These are phyloP conservation scores for Diaporthe helianthi DNA, from an alignment of 2,329 filamentous ascomycete species.

Conservation along the genomic window DNA sequence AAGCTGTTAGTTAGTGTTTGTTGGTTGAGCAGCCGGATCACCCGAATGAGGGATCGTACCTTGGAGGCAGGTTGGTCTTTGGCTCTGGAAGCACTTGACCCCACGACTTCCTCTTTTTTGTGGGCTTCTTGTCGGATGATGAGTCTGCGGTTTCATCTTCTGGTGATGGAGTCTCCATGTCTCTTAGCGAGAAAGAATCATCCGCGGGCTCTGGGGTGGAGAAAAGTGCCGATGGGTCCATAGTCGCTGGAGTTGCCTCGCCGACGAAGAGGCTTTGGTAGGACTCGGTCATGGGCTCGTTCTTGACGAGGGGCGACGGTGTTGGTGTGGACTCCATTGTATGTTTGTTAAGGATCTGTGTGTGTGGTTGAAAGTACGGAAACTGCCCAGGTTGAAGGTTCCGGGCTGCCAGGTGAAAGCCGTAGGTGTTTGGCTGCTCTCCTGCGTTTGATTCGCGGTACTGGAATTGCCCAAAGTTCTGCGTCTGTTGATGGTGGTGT, in stretches of 20 bases:
- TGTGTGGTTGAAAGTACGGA: slow-evolving; percentile 20
- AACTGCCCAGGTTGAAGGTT: slow-evolving; percentile 8
- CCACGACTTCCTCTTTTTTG: slow-evolving; percentile 98
- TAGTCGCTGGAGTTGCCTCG: slow-evolving; percentile 33
- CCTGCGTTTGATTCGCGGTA: slow-evolving; percentile 17
- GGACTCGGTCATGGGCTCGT: slow-evolving; percentile 26
- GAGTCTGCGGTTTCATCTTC: slow-evolving; percentile 33
- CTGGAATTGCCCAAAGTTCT: slow-evolving; percentile 16
- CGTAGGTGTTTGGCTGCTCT: neutral
- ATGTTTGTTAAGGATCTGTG: slow-evolving; percentile 3
- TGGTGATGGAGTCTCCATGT: slow-evolving; percentile 35
- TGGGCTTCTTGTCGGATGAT: slow-evolving; percentile 70
- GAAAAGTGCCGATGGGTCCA: slow-evolving; percentile 27
- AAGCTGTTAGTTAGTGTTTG: slow-evolving; percentile 43
- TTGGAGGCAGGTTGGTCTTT: slow-evolving; percentile 93
- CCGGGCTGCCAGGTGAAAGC: slow-evolving; percentile 13
- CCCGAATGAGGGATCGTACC: slow-evolving; percentile 58
- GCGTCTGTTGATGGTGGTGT: neutral
- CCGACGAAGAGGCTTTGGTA: slow-evolving; percentile 33
- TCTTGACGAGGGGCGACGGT: slow-evolving; percentile 28
- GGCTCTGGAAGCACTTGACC: slow-evolving; percentile 95
- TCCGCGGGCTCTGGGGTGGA: slow-evolving; percentile 10
- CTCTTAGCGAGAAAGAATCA: slow-evolving; percentile 20
- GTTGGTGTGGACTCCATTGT: slow-evolving; percentile 25
- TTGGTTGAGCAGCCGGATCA: neutral